These are phyloP conservation scores for Colletotrichum sp. DNA, from an alignment of 2,329 filamentous ascomycete species.

Conservation along the genomic window DNA sequence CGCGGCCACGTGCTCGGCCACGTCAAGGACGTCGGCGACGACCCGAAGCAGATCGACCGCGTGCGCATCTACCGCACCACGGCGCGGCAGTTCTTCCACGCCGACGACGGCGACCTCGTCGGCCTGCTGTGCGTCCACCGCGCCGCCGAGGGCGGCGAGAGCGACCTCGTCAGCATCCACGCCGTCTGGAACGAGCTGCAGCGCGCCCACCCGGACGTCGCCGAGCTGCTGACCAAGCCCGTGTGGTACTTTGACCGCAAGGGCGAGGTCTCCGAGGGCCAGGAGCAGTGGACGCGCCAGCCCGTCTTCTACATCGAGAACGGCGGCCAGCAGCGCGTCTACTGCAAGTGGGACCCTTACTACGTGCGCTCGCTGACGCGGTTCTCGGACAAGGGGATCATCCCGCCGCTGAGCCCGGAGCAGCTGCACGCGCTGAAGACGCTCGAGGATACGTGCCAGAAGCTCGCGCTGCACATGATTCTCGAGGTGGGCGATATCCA, in stretches of 20 bases:
- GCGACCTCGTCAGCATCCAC: conserved; percentile 80
- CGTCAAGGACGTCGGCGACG: conserved; percentile 87
- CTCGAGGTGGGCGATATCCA: conserved; percentile 88
- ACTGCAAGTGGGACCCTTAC: conserved; percentile 91
- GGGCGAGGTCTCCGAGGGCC: conserved; percentile 76
- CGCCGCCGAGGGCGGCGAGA: conserved; percentile 82
- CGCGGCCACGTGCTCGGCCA: conserved; percentile 86
- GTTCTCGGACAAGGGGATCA: conserved; percentile 74
- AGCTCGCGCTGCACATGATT: conserved; percentile 79
- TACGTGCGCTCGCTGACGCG: conserved; percentile 78
- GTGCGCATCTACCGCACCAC: conserved; percentile 92
- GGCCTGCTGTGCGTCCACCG: conserved; percentile 82
- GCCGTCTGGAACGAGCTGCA: conserved; percentile 84
- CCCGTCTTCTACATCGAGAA: conserved; percentile 80
- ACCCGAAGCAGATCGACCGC: conserved; percentile 80
- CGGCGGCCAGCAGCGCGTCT: conserved; percentile 68
- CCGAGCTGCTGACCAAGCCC: conserved; percentile 74
- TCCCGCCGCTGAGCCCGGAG: conserved; percentile 73
- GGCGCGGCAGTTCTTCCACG: conserved; percentile 84
- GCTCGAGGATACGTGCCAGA: conserved; percentile 77
- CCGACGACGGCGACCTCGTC: conserved; percentile 83
- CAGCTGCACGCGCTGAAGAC: conserved; percentile 73
- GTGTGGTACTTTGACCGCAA: conserved; percentile 95
- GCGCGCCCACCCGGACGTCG: conserved; percentile 76
- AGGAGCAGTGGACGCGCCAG: conserved; percentile 76